Conservation (phyloP, 768 basidiomycete genomes). For the Lanmaoa rubissima region DNA sequence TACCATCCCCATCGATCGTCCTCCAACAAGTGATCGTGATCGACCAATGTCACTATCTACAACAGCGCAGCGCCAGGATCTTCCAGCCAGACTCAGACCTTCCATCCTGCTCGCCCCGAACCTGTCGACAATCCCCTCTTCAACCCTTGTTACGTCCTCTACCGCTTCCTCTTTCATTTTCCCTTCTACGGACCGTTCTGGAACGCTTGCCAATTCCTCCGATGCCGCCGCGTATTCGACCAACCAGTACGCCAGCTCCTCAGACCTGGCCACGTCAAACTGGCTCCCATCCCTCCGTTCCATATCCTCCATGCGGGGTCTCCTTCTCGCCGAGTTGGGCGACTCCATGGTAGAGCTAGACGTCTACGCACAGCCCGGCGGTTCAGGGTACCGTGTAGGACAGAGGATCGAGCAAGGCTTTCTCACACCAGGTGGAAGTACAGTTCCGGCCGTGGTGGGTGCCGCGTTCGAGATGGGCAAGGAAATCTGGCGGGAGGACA, state of each 20-base stretch:
- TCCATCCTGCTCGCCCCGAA: constrained; percentile 19
- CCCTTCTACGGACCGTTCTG: constrained; percentile 14
- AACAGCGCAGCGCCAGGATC: constrained; percentile 1
- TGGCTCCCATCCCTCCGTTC: constrained; percentile 34
- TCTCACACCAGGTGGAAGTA: constrained; percentile 32
- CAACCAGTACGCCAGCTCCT: constrained; percentile 6
- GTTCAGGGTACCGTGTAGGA: constrained; percentile 41
- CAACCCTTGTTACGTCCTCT: constrained; percentile 22
- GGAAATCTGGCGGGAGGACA: constrained; percentile 23
- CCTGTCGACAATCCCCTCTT: constrained; percentile 30
- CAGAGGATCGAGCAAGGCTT: constrained; percentile 36
- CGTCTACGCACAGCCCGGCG: constrained; percentile 31
- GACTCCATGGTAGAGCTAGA: constrained; percentile 47
- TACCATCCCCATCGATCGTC: constrained; percentile 3
- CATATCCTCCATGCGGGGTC: constrained; percentile 43
- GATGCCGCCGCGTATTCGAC: constrained; percentile 18
- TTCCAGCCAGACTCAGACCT: constrained; percentile 3
- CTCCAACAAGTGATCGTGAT: constrained; percentile 8
- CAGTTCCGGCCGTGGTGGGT: constrained; percentile 10
- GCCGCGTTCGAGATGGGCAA: constrained; percentile 16
- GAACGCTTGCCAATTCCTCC: constrained; percentile 12
- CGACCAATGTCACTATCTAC: constrained; percentile 12
- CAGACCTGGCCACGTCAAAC: constrained; percentile 3
- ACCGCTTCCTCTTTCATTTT: constrained; percentile 26
- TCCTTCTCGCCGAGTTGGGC: constrained; percentile 47